phyloP scores from a whole-genome alignment of 257 asterid genomes.

The Gardenia jasminoides region DNA sequence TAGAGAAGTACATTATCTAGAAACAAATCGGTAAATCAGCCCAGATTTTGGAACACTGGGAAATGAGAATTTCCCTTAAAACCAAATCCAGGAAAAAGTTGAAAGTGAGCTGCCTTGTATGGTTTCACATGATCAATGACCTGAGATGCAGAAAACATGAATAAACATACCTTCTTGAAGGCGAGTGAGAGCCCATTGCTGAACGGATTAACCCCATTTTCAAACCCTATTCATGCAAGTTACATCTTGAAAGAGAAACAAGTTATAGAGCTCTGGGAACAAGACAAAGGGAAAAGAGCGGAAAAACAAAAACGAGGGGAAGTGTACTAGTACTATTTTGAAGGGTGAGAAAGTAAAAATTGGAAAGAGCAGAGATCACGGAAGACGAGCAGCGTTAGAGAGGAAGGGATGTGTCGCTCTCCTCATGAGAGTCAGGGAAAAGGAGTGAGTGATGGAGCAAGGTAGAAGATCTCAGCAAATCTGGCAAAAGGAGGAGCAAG shows the following conservation, averaged over 20 bases:
- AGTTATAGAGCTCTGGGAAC: background rate
- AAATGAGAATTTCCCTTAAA: background rate
- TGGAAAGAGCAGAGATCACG: conserved; percentile 18
- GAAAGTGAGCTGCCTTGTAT: background rate
- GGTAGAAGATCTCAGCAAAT: conserved; percentile 32
- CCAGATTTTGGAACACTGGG: background rate
- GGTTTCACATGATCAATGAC: background rate
- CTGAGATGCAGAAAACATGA: background rate
- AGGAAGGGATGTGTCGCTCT: conserved; percentile 24
- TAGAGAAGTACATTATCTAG: background rate
- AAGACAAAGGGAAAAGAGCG: background rate
- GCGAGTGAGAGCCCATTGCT: background rate
- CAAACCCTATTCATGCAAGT: conserved; percentile 1
- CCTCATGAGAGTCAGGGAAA: conserved; percentile 28
- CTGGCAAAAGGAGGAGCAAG: conserved; percentile 22
- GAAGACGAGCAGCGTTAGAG: conserved; percentile 13
- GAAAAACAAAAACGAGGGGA: background rate
- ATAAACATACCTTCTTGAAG: background rate
- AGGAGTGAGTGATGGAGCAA: conserved; percentile 9
- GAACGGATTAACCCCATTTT: conserved; percentile 1
- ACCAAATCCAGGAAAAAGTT: background rate
- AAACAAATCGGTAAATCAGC: background rate
- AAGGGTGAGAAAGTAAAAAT: background rate
- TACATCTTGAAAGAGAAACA: background rate
- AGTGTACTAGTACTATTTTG: background rate